Evolutionary conservation across 2,329 filamentous ascomycete species (phyloP).

Genomic region (Trichophaea hybrida): DNA sequence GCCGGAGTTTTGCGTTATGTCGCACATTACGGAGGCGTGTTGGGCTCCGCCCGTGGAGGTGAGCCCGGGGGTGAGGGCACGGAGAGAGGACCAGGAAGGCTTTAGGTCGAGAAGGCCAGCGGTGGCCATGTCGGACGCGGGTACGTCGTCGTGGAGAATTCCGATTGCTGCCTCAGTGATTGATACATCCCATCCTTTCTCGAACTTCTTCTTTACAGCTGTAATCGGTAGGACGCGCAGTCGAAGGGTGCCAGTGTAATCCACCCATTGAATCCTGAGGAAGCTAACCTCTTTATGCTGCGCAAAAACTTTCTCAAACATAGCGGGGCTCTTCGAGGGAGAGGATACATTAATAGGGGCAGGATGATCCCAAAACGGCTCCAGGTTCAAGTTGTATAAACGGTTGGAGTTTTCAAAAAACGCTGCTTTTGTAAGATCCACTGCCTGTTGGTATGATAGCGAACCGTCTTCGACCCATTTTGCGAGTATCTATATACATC

Average conservation of each 20-base stretch:
- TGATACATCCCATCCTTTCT: conserved; percentile 28
- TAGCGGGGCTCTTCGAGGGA: conserved; percentile 21
- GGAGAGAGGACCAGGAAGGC: conserved; percentile 51
- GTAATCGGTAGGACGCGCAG: conserved; percentile 44
- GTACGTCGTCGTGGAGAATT: conserved; percentile 51
- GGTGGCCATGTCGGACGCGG: conserved; percentile 41
- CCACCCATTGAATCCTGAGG: conserved; percentile 61
- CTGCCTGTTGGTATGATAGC: conserved; percentile 47
- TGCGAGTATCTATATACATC: conserved; percentile 42
- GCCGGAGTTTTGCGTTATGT: conserved; percentile 10
- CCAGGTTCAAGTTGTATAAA: conserved; percentile 40
- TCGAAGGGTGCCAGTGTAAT: conserved; percentile 57
- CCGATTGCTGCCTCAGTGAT: conserved; percentile 50
- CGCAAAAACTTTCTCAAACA: conserved; percentile 26
- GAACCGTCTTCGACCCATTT: conserved; percentile 53
- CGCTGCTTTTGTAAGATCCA: conserved; percentile 49
- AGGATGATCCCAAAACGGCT: background rate
- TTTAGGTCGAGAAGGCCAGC: conserved; percentile 53
- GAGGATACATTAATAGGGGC: background rate
- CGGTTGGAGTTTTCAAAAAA: conserved; percentile 64
- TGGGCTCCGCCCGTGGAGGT: conserved; percentile 38
- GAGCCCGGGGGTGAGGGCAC: conserved; percentile 45
- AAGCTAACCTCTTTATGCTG: conserved; percentile 40
- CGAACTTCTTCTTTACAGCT: conserved; percentile 33
- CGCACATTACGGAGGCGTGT: conserved; percentile 25